A percentile compares a stretch with the other conserved stretches of the same genome.
Evolutionary conservation across 148 eudicot species (phyloP).

Genomic region (Limonium bicolor): DNA sequence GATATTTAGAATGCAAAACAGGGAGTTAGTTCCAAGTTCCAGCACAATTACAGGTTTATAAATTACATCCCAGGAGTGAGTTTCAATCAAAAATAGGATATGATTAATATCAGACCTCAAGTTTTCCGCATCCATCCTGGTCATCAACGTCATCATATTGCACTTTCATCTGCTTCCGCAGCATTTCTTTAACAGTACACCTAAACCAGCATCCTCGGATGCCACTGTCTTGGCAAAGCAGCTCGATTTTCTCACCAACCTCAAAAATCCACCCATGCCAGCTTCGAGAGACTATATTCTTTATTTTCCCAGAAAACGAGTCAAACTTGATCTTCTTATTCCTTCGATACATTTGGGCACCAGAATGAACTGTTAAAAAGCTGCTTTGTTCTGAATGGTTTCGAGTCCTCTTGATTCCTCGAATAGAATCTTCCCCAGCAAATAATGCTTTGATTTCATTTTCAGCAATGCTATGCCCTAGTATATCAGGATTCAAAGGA

Average conservation of each 20-base stretch:
- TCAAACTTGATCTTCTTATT: constrained; percentile 14
- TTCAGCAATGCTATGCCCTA: constrained; percentile 8
- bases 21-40: neutral
- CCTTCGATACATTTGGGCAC: constrained; percentile 3
- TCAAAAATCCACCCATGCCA: constrained; percentile 22
- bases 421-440: constrained; percentile 28
- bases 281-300: constrained; percentile 21
- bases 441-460: constrained; percentile 30
- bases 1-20: neutral
- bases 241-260: constrained; percentile 54
- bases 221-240: constrained; percentile 89
- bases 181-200: constrained; percentile 58
- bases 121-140: constrained; percentile 56
- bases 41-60: neutral
- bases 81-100: neutral
- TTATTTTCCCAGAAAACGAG: constrained; percentile 21
- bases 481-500: constrained; percentile 13
- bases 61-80: neutral
- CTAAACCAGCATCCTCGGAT: constrained; percentile 97
- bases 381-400: constrained; percentile 25
- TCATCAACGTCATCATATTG: constrained; percentile 71
- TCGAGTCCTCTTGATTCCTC: constrained; percentile 60
- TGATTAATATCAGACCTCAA: constrained; percentile 41
- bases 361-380: constrained; percentile 11
- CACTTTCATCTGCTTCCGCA: constrained; percentile 51